These are phyloP conservation scores for Jimgerdemannia flammicorona DNA, from an alignment of 192 early-diverging fungal genomes.

Conservation along the genomic window DNA sequence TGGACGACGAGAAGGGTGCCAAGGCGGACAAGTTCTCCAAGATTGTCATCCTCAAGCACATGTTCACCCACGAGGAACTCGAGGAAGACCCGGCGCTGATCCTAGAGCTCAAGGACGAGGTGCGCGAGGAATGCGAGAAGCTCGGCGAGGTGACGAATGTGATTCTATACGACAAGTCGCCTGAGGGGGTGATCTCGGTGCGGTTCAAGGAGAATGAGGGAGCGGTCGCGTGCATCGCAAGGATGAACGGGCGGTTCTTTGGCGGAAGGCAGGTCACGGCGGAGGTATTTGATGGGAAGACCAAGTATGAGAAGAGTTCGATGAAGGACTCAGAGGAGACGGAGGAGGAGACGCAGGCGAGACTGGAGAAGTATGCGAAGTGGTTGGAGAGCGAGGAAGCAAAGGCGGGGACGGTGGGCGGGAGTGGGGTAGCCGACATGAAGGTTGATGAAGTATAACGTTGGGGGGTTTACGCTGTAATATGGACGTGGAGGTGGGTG, in stretches of 20 bases:
- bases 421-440: no score
- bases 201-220: conserved; percentile 79
- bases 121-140: conserved; percentile 90
- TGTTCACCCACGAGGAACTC: conserved; percentile 89
- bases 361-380: conserved; percentile 82
- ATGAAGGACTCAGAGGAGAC: conserved; percentile 49
- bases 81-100: conserved; percentile 50
- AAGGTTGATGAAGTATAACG: no score
- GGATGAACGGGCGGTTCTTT: conserved; percentile 79
- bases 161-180: conserved; percentile 79
- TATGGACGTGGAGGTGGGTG: no score
- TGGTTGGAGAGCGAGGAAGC: conserved; percentile 72
- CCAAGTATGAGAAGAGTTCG: conserved; percentile 63
- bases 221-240: conserved; percentile 71
- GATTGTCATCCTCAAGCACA: conserved; percentile 90
- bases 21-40: conserved; percentile 74
- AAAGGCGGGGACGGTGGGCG: not conserved
- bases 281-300: conserved; percentile 77
- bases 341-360: conserved; percentile 69
- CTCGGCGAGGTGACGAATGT: conserved; percentile 94
- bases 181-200: conserved; percentile 85
- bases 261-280: conserved; percentile 77
- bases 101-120: conserved; percentile 91
- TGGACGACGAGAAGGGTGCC: conserved; percentile 63
- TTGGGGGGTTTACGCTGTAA: no score